Conservation (phyloP, 495 filamentous ascomycete species). For the Aspergillus taichungensis region DNA sequence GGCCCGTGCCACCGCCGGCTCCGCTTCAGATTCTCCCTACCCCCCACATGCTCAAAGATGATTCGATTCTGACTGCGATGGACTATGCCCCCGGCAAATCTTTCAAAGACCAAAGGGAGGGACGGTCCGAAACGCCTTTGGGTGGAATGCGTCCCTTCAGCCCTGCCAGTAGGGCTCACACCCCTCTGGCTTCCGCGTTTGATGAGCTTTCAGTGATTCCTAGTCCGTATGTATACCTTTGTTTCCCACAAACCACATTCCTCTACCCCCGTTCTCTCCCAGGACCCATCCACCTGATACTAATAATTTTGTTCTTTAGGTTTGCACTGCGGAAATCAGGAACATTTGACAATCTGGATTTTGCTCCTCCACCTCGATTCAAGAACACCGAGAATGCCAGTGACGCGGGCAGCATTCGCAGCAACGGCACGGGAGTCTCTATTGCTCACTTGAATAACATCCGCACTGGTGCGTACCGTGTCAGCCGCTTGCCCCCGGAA, state of each 20-base stretch:
- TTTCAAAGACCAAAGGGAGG: constrained; percentile 57
- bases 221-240: constrained; percentile 65
- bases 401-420: constrained; percentile 85
- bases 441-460: constrained; percentile 63
- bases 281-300: constrained; percentile 9
- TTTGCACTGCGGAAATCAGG: constrained; percentile 82
- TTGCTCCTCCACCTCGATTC: constrained; percentile 87
- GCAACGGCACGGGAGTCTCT: constrained; percentile 73
- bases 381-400: constrained; percentile 61
- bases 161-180: constrained; percentile 58
- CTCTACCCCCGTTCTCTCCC: neutral
- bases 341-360: constrained; percentile 85
- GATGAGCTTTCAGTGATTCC: constrained; percentile 81
- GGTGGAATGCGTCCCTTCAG: constrained; percentile 70
- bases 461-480: constrained; percentile 79
- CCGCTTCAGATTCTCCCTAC: constrained; percentile 72
- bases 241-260: neutral
- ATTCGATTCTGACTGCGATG: constrained; percentile 62
- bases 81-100: constrained; percentile 81
- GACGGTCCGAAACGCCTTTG: constrained; percentile 71
- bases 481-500: constrained; percentile 76
- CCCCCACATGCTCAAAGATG: constrained; percentile 78
- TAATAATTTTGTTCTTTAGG: constrained; percentile 40
- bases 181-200: constrained; percentile 70
- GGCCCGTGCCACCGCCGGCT: constrained; percentile 62